A percentile compares a stretch with the other conserved stretches of the same genome.
Conservation (phyloP, 768 basidiomycete species). For the Brasilioporus rufonigricans region DNA sequence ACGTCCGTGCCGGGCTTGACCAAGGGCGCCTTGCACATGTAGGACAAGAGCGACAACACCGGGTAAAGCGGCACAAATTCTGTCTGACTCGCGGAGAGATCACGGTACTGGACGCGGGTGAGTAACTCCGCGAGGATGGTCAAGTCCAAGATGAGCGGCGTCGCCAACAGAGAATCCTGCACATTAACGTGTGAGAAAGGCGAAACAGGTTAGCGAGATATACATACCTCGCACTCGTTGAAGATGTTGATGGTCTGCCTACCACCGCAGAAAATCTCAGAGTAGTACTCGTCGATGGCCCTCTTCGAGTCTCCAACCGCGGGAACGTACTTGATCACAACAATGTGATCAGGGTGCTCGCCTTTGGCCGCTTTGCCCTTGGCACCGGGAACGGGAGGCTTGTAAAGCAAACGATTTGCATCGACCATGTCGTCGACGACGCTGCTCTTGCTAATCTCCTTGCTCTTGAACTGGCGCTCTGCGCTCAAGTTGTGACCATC, state of each 20-base stretch:
- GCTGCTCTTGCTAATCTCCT: constrained; percentile 96
- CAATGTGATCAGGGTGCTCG: constrained; percentile 96
- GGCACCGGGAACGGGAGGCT: constrained; percentile 61
- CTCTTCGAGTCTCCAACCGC: constrained; percentile 97
- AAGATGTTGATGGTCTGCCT: constrained; percentile 95
- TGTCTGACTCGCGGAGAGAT: constrained; percentile 38
- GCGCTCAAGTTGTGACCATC: constrained; percentile 91
- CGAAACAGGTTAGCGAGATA: constrained; percentile 35
- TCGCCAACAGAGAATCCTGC: constrained; percentile 92
- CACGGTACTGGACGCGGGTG: constrained; percentile 89
- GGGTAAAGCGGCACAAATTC: constrained; percentile 87
- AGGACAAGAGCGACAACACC: constrained; percentile 88
- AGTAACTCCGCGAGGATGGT: constrained; percentile 91
- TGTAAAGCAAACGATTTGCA: constrained; percentile 86
- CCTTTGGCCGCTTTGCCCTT: constrained; percentile 70
- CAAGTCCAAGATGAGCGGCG: constrained; percentile 93
- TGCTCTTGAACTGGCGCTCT: constrained; percentile 93
- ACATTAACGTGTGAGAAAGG: neutral
- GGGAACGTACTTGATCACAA: constrained; percentile 77
- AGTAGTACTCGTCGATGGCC: constrained; percentile 99
- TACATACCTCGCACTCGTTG: constrained; percentile 95
- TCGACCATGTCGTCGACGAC: constrained; percentile 99
- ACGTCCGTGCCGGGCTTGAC: constrained; percentile 93
- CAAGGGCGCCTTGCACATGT: constrained; percentile 98
- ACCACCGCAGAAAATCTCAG: constrained; percentile 96